Base-by-base conservation (phyloP, 78 protist species). In the Dictyostelium purpureum region DNA sequence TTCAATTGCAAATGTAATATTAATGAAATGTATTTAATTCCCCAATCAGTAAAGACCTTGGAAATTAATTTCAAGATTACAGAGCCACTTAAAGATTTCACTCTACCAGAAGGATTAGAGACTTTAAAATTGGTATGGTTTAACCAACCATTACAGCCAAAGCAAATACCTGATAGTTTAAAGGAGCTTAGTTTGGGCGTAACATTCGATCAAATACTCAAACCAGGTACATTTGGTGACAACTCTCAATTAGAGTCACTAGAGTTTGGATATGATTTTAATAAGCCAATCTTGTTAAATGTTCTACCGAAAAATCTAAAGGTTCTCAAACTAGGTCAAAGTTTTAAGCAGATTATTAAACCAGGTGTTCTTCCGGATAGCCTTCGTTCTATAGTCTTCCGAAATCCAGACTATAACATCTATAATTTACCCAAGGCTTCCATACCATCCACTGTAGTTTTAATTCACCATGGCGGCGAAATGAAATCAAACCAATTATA, bases 241-340 rank as follows among this genome's bases (percentile, higher is more conserved):
- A 63, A 63, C 33, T 63, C 71, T 6, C 16, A 4, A 33, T 63
- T 63, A 24, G 71, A 63, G 18, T 63, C 71, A 16, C 7, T 63
- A 16, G 71, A 63, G 43, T 63, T 63, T 63, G 71, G 71, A 6
- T 63, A 63, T 63, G 71, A 63, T 33, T 63, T 16, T 33, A 63
- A 63, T 16, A 63, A 14, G 18, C 71, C 24, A 33, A 31, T 63
- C 19, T 24, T 33, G 2, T 16, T 63, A 4, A 43, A 43, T 12
- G 71, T 63, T 4, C 18, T 63, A 33, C 35, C 71, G 1, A 63
- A 63, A 12, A 10, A 63, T 12, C 33, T 63, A 63, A 63, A 31
- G 12, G 12, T 42, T 4, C 26, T 63, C 6, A 63, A 63, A 63
- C 33, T 63, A 33, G 71, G 71, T 31, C 14, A 33, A 33, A 16